These are phyloP conservation scores for Acanthamoeba healyi DNA, from an alignment of 208 protist genomes.

Conservation along the genomic window DNA sequence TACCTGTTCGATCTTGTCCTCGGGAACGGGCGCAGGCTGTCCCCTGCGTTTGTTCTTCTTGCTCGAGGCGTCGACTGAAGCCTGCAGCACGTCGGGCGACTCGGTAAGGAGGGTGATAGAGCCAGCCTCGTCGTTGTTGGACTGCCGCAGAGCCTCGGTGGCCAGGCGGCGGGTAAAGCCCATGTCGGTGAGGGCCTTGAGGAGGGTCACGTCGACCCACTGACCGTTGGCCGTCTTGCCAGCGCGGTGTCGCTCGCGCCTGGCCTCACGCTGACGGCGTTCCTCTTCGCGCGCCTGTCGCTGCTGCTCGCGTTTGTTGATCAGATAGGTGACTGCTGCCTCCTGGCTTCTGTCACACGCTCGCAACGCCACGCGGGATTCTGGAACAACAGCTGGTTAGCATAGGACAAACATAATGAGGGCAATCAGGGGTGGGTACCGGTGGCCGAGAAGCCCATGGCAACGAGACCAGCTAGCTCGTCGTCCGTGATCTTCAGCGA, in stretches of 20 bases:
- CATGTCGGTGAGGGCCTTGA: constrained; percentile 45
- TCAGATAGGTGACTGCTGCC: not conserved
- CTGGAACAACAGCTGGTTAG: too few species aligned
- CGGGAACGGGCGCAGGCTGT: not conserved
- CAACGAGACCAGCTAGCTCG: not conserved
- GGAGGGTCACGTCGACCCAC: constrained; percentile 35
- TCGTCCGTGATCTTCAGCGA: constrained; percentile 44
- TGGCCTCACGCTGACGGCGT: not conserved
- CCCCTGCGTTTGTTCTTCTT: not conserved
- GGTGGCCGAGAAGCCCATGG: constrained; percentile 55
- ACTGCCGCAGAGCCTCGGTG: constrained; percentile 55
- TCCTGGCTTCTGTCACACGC: constrained; percentile 39
- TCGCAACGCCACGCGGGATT: constrained; percentile 25
- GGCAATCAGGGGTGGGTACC: not conserved
- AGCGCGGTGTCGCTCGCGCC: not conserved
- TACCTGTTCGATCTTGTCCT: constrained; percentile 36
- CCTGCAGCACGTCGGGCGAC: constrained; percentile 40
- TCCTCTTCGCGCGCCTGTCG: constrained; percentile 22
- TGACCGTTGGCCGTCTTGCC: constrained; percentile 52
- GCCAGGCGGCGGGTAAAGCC: constrained; percentile 27
- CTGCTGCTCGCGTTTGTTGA: constrained; percentile 66
- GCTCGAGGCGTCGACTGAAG: not conserved
- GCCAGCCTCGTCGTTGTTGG: constrained; percentile 66
- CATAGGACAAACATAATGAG: not conserved
- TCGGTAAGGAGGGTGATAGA: constrained; percentile 56